Conservation (phyloP, 129 eudicot species). For the Lonicera japonica region DNA sequence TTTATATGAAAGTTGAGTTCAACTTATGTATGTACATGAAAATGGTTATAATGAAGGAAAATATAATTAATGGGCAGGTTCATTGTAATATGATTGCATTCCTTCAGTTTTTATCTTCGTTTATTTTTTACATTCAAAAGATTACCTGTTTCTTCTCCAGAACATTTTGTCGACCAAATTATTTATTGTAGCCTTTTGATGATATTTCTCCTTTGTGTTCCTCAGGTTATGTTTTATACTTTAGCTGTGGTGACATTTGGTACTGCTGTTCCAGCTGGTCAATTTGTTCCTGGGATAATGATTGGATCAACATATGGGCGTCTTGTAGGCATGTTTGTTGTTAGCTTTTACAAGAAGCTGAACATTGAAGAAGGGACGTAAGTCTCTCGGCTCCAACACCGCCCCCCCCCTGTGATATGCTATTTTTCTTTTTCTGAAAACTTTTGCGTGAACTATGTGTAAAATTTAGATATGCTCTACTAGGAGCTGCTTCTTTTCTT, state of each 20-base stretch:
- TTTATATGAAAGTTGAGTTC: not conserved
- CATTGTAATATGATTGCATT: no score
- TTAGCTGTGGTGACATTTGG: conserved; percentile 97
- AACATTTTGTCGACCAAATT: not conserved
- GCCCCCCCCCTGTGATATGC: no score
- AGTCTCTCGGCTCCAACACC: no score
- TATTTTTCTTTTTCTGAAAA: not conserved
- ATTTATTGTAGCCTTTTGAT: not conserved
- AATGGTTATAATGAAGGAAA: no score
- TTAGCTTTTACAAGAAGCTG: conserved; percentile 59
- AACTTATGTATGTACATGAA: not conserved
- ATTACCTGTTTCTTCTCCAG: not conserved
- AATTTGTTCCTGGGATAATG: conserved; percentile 99
- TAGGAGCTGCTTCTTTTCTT: conserved; percentile 96
- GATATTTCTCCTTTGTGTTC: conserved; percentile 6
- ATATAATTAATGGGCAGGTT: no score
- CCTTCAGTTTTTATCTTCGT: no score
- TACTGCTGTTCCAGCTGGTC: conserved; percentile 99
- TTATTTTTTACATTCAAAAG: no score
- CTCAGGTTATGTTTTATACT: conserved; percentile 89
- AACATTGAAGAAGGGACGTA: conserved; percentile 99
- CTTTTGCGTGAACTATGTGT: not conserved
- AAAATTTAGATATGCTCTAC: conserved; percentile 74
- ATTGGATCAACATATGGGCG: conserved; percentile 99
- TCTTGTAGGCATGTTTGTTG: conserved; percentile 97